Evolutionary conservation across 169 alveolate species (phyloP), one percentile per base, ranked within the genome.

Genomic region (Plasmodium vinckei): DNA sequence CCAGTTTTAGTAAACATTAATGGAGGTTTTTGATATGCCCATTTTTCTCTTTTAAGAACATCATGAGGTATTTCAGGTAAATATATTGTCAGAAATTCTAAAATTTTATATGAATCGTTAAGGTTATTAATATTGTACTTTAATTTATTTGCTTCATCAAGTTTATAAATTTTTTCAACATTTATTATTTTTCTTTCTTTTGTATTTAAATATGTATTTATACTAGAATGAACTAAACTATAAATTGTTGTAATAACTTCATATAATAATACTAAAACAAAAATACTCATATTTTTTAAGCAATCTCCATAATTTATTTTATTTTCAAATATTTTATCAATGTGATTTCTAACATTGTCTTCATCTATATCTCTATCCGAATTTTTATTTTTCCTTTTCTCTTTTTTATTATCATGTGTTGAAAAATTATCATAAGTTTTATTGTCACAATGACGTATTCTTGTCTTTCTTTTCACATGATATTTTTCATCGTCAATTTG

Each of bases 251-350:
- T 77, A 27, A 64, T 25, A 17, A 77, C 88, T 77, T 77, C 88
- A 44, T 63, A 77, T 6, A 77, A 47, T 33, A 77, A 59, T 44
- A 77, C 88, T 25, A 63, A 21, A 10, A 63, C 49, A 44, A 77
- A 77, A n/a, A 77, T 49, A 7, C 88, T 77, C 13, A 61, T 1
- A 56, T 77, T 77, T 33, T 77, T 77, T 56, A 77, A n/a, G 46
- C 88, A 61, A 44, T 77, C 88, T 3, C 73, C 47, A 54, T 77
- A 77, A 23, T 77, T 61, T 46, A 77, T 64, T 44, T 77, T 77
- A 7, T 64, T 77, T 47, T 77, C 75, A 42, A 71, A 71, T 59
- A 71, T 39, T n/a, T 60, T 73, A 23, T 61, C 61, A 17, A 73
- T 17, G 1, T 44, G 71, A 19, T 60, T 59, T 9, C n/a, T 57